Base-by-base conservation (phyloP, 2,329 filamentous ascomycete species). In the Fusarium sp. region DNA sequence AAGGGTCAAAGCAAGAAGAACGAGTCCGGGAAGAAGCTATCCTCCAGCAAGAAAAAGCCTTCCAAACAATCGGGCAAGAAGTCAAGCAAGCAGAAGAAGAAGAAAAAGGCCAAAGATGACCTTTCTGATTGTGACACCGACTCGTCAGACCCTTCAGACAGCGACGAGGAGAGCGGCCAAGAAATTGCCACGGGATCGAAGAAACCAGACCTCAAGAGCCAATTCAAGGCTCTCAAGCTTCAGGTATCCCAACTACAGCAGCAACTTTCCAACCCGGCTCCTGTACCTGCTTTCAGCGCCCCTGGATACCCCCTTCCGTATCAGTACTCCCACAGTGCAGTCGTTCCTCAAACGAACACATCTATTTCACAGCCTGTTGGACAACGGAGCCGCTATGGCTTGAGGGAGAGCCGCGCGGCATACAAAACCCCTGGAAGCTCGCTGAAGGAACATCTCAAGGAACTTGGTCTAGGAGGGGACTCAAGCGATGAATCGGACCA, bases 171-270 rank as follows among this genome's bases (percentile, higher is more conserved):
- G 16, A 71, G 70, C 0, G 76, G 78, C 4, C 57, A 54, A 41
- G 71, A 77, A 23, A 68, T 67, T 20, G 64, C 59, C 30, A 56
- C 59, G 1, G 27, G 45, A 23, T 48, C 59, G 35, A 18, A 67
- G 48, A 35, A 69, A 23, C 34, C 74, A 14, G 73, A 76, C 6
- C 70, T 84, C 23, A 70, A 78, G 58, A 66, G 71, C 9, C 81
- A 84, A 6, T 70, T 82, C 20, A 74, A 79, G 25, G 67, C 78
- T n/a, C 75, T 83, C 58, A 73, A 78, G 45, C 71, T 79, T 16
- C 79, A 80, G 25, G 52, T 81, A 10, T 64, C 74, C 7, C 76
- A 78, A 32, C 73, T 81, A 7, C 78, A 79, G 52, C 66, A 67
- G 16, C 77, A 79, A 57, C 48, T 79, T 27, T 11, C 67, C 18